A percentile compares a stretch with the other conserved stretches of the same genome.
Conservation (phyloP, 495 filamentous ascomycete species). For the Elaphomyces granulatus region DNA sequence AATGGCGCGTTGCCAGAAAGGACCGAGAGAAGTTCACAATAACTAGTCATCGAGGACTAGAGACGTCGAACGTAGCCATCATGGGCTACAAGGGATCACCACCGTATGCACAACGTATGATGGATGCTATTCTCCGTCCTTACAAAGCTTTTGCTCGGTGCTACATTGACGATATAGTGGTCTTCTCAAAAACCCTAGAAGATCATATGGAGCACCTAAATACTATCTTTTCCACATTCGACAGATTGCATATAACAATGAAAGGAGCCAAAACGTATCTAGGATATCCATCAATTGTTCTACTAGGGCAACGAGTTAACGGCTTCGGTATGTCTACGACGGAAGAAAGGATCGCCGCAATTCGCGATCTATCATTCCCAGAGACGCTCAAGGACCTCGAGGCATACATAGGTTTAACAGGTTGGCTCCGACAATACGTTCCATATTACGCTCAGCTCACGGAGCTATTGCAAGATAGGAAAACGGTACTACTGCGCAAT, state of each 20-base stretch:
- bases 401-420: conserved; percentile 5
- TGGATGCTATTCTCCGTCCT: neutral
- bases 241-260: conserved; percentile 1
- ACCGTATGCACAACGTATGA: conserved; percentile 1
- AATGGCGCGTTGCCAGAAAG: too few relatives aligned
- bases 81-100: conserved; percentile 5
- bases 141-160: neutral
- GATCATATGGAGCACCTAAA: conserved; percentile 4
- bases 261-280: conserved; percentile 4
- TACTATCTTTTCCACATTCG: neutral
- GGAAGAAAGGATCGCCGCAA: neutral
- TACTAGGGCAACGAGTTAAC: conserved; percentile 2
- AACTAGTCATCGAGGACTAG: too few relatives aligned
- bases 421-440: conserved; percentile 2
- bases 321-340: conserved; percentile 1
- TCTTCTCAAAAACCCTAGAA: neutral
- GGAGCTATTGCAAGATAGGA: neutral
- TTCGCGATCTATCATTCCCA: neutral
- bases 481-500: neutral
- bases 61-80: too few relatives aligned
- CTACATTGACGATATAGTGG: conserved; percentile 4
- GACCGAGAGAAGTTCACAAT: too few relatives aligned
- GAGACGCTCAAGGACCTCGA: neutral
- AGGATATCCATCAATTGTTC: conserved; percentile 1
- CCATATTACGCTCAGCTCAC: conserved; percentile 1